phyloP scores from a whole-genome alignment of 2,329 filamentous ascomycete species.

The Aspergillus cejpii region DNA sequence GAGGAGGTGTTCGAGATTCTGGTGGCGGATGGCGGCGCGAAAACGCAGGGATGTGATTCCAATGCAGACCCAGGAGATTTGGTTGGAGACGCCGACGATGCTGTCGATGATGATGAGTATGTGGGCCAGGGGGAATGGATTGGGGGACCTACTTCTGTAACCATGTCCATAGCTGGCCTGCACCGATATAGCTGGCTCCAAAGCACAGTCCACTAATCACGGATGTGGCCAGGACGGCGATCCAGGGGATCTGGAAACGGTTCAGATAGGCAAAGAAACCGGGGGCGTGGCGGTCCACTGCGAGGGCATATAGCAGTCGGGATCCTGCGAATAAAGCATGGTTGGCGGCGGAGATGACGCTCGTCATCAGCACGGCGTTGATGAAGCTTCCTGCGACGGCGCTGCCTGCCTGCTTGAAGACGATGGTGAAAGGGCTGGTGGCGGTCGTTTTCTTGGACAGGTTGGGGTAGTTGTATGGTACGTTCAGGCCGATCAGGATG shows the following conservation, averaged over 20 bases:
- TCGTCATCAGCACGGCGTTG: slow-evolving; percentile 56
- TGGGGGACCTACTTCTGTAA: slow-evolving; percentile 51
- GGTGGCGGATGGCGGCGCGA: slow-evolving; percentile 50
- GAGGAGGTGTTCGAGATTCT: slow-evolving; percentile 56
- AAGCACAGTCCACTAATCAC: slow-evolving; percentile 55
- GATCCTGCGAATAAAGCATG: slow-evolving; percentile 54
- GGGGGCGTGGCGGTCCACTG: slow-evolving; percentile 52
- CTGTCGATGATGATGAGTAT: slow-evolving; percentile 24
- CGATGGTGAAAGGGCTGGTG: slow-evolving; percentile 55
- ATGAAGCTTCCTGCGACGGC: slow-evolving; percentile 52
- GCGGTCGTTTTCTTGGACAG: slow-evolving; percentile 41
- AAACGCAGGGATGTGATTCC: slow-evolving; percentile 60
- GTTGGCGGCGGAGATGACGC: slow-evolving; percentile 54
- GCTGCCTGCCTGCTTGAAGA: slow-evolving; percentile 54
- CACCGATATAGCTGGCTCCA: slow-evolving; percentile 59
- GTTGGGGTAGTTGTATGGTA: slow-evolving; percentile 50
- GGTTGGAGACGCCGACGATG: slow-evolving; percentile 61
- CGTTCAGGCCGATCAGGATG: slow-evolving; percentile 52
- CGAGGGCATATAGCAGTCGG: slow-evolving; percentile 52
- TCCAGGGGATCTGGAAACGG: slow-evolving; percentile 48
- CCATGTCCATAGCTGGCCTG: slow-evolving; percentile 60
- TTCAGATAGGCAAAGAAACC: slow-evolving; percentile 48
- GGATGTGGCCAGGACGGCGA: slow-evolving; percentile 51
- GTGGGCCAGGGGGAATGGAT: not conserved
- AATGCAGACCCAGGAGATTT: slow-evolving; percentile 59